Evolutionary conservation across 768 basidiomycete genomes (phyloP).

Genomic region (Porpolomopsis calyptriformis): DNA sequence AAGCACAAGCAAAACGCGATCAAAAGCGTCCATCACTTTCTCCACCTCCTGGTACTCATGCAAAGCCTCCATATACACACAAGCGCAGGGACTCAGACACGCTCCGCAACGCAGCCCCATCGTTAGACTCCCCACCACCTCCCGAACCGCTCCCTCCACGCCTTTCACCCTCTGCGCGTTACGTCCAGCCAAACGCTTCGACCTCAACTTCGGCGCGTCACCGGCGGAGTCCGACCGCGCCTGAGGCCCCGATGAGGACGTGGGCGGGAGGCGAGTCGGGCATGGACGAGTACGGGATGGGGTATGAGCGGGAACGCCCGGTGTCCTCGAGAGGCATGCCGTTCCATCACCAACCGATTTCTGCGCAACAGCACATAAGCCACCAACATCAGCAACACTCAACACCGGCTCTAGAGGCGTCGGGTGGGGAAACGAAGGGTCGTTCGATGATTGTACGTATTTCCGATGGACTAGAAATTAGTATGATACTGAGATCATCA

Average conservation of each 20-base stretch:
- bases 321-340: constrained; percentile 2
- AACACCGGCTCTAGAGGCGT: constrained; percentile 22
- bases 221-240: constrained; percentile 60
- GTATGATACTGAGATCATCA: constrained; percentile 13
- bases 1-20: constrained; percentile 16
- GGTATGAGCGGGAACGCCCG: background rate
- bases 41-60: constrained; percentile 31
- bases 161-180: constrained; percentile 23
- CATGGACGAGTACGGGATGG: constrained; percentile 19
- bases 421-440: constrained; percentile 23
- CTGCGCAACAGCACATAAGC: background rate
- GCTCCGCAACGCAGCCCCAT: constrained; percentile 36
- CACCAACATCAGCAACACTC: constrained; percentile 3
- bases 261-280: constrained; percentile 40
- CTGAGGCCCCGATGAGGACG: constrained; percentile 43
- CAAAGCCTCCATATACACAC: constrained; percentile 37
- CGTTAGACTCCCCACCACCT: constrained; percentile 34
- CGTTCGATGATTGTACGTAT: constrained; percentile 33
- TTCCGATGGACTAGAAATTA: constrained; percentile 5
- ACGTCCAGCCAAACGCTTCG: constrained; percentile 12
- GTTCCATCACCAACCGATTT: background rate
- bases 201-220: constrained; percentile 34
- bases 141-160: constrained; percentile 18
- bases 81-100: constrained; percentile 71
- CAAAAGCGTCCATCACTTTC: constrained; percentile 46